phyloP scores from a whole-genome alignment of 2,329 filamentous ascomycete species.

The Cladophialophora yegresii region DNA sequence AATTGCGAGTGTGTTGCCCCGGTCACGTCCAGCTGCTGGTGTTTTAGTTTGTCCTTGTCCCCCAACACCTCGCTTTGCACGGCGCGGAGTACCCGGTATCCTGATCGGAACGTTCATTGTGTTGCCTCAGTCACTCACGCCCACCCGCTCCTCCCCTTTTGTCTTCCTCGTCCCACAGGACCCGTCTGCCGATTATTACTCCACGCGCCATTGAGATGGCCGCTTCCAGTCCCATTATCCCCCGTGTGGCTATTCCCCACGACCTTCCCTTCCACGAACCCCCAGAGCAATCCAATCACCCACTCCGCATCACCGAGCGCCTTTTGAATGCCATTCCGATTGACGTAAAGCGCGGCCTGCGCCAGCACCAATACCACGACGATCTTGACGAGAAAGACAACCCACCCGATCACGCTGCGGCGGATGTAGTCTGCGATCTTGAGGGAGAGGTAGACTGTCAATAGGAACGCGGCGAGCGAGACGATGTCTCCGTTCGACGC shows the following conservation, averaged over 20 bases:
- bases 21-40: no score
- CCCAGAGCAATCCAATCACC: conserved; percentile 30
- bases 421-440: conserved; percentile 35
- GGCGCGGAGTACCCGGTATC: no score
- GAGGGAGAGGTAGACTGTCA: conserved; percentile 31
- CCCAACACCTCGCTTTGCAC: background rate
- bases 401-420: conserved; percentile 35
- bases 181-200: conserved; percentile 22
- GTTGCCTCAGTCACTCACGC: no score
- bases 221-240: conserved; percentile 13
- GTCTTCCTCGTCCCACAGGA: conserved; percentile 15
- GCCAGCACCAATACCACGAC: conserved; percentile 25
- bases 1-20: no score
- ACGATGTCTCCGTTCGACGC: conserved; percentile 28
- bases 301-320: conserved; percentile 30
- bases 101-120: no score
- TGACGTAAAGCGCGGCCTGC: conserved; percentile 33
- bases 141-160: conserved; percentile 21
- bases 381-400: conserved; percentile 32
- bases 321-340: conserved; percentile 31
- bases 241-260: conserved; percentile 9
- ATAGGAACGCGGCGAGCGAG: conserved; percentile 31
- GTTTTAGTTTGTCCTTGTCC: no score
- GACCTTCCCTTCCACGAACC: conserved; percentile 23
- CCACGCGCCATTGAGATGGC: conserved; percentile 5